phyloP scores from a whole-genome alignment of 768 basidiomycete genomes.

The Hygrophorus pudorinus region DNA sequence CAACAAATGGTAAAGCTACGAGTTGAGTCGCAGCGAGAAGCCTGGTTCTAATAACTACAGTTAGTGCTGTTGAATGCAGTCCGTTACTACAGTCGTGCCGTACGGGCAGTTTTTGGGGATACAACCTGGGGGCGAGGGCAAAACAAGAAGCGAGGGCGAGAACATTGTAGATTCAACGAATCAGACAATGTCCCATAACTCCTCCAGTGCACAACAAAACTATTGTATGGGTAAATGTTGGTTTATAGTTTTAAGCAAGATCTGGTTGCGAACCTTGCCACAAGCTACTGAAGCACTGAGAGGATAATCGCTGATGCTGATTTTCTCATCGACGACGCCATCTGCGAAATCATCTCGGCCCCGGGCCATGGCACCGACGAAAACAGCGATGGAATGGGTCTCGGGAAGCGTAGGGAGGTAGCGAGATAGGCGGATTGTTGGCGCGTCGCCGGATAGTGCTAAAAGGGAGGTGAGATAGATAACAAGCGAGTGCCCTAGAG shows the following conservation, averaged over 20 bases:
- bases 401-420: constrained; percentile 82
- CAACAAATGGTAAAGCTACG: too few species aligned
- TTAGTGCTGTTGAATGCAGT: constrained; percentile 4
- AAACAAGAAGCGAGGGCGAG: constrained; percentile 4
- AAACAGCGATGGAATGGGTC: constrained; percentile 86
- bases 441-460: constrained; percentile 60
- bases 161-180: not conserved
- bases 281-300: constrained; percentile 92
- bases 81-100: not conserved
- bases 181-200: constrained; percentile 88
- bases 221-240: constrained; percentile 19
- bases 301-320: constrained; percentile 90
- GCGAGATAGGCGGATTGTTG: constrained; percentile 65
- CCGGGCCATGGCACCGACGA: constrained; percentile 97
- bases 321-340: constrained; percentile 89
- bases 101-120: not conserved
- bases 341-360: constrained; percentile 97
- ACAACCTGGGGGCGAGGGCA: not conserved
- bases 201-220: constrained; percentile 90
- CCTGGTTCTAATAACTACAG: not conserved
- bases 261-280: constrained; percentile 65
- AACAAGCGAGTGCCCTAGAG: not conserved
- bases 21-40: constrained; percentile 6
- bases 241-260: constrained; percentile 1
- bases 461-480: not conserved